Percentiles rank a stretch among this genome's conserved stretches.
Conservation (phyloP, 495 filamentous ascomycete species). For the Xylaria scruposa region DNA sequence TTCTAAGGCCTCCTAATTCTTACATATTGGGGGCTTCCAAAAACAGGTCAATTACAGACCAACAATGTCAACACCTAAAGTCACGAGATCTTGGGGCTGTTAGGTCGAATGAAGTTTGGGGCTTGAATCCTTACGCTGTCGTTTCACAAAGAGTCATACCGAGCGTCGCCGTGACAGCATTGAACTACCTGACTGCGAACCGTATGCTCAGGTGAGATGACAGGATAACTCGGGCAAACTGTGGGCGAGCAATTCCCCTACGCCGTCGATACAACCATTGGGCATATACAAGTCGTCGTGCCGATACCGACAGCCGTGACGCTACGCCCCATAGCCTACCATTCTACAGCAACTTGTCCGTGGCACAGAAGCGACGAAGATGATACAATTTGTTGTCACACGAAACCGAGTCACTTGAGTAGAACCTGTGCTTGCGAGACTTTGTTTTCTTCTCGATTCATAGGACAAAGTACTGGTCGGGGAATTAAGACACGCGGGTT, state of each 20-base stretch:
- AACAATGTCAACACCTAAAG: not conserved
- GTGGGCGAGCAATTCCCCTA: not conserved
- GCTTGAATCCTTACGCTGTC: not conserved
- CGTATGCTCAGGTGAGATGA: not conserved
- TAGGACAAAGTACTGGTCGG: not conserved
- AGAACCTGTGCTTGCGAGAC: not conserved
- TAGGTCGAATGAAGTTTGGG: slow-evolving; percentile 4
- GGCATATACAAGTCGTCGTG: not conserved
- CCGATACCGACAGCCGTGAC: not conserved
- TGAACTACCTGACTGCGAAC: not conserved
- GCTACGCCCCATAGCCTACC: not conserved
- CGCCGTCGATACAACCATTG: not conserved
- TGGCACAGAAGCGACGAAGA: not conserved
- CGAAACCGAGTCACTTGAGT: slow-evolving; percentile 1
- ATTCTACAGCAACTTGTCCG: not conserved
- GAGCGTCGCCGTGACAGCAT: not conserved
- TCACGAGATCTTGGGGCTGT: not conserved
- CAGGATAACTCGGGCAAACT: slow-evolving; percentile 1
- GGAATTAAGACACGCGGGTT: not conserved
- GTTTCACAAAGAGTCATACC: slow-evolving; percentile 12
- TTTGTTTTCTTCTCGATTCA: not conserved
- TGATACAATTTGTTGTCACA: slow-evolving; percentile 13
- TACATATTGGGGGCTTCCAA: not conserved
- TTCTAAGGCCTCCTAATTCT: not conserved
- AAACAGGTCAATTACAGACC: not conserved